phyloP scores from a whole-genome alignment of 148 eudicot species.

The Nyssa sinensis region DNA sequence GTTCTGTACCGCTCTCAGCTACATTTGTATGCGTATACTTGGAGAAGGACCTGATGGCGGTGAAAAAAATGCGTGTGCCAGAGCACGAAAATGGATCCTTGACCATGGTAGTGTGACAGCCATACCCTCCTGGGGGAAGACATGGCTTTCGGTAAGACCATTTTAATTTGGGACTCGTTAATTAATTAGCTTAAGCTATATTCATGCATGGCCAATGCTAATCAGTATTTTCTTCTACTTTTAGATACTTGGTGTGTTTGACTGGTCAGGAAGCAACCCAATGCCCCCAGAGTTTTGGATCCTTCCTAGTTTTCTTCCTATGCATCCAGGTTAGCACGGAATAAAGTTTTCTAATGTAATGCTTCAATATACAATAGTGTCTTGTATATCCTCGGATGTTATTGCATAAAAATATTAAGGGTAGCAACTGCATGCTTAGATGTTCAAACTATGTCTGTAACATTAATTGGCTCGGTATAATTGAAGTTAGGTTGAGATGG shows the following conservation, averaged over 20 bases:
- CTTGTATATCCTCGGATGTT: too few species aligned
- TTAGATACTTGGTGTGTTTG: not conserved
- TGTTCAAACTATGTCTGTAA: too few species aligned
- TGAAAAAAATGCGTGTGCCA: not conserved
- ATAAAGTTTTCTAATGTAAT: not conserved
- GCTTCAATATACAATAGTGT: not conserved
- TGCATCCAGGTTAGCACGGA: not conserved
- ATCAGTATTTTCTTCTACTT: not conserved
- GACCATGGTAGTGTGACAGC: not conserved
- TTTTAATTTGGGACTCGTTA: not conserved
- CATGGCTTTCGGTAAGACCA: not conserved
- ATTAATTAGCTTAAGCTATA: not conserved
- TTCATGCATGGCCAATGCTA: not conserved
- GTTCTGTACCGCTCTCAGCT: not conserved
- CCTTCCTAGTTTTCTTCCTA: not conserved
- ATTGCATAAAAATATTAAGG: too few species aligned
- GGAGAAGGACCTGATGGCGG: not conserved
- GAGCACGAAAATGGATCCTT: not conserved
- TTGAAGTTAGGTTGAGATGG: too few species aligned
- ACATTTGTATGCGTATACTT: conserved; percentile 3
- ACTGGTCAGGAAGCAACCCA: not conserved
- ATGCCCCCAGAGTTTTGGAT: not conserved
- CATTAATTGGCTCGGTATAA: too few species aligned
- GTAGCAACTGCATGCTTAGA: too few species aligned
- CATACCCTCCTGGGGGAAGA: conserved; percentile 3